Evolutionary conservation across 2,329 filamentous ascomycete species (phyloP).

Genomic region (Eutypella sp.): DNA sequence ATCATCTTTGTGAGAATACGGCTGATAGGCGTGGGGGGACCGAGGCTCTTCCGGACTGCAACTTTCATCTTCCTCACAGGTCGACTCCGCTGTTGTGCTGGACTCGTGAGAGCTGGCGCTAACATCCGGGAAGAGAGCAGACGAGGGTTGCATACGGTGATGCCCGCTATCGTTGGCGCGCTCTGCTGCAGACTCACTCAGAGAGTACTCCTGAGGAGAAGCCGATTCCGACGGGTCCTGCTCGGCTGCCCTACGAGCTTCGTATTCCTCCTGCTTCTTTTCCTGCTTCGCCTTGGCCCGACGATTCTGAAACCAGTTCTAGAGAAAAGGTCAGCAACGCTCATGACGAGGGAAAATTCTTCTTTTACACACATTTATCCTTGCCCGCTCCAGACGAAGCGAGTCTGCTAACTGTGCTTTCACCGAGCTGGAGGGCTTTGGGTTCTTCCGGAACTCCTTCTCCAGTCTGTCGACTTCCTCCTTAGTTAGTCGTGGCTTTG

Average conservation of each 20-base stretch:
- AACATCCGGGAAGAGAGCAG: slow-evolving; percentile 29
- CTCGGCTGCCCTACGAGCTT: slow-evolving; percentile 38
- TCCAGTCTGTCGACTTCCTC: slow-evolving; percentile 70
- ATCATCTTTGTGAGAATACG: slow-evolving; percentile 9
- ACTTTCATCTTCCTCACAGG: slow-evolving; percentile 10
- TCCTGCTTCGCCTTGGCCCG: slow-evolving; percentile 62
- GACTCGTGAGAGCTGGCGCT: slow-evolving; percentile 17
- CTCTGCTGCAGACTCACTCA: slow-evolving; percentile 15
- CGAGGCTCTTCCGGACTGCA: slow-evolving; percentile 7
- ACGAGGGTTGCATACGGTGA: slow-evolving; percentile 31
- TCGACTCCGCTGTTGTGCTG: slow-evolving; percentile 13
- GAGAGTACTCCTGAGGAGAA: slow-evolving; percentile 20
- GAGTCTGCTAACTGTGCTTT: slow-evolving; percentile 58
- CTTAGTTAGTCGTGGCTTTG: slow-evolving; percentile 60
- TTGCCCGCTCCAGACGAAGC: slow-evolving; percentile 57
- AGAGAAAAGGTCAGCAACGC: slow-evolving; percentile 13
- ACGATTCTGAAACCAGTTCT: slow-evolving; percentile 69
- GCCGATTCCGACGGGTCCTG: slow-evolving; percentile 30
- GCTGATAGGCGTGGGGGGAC: slow-evolving; percentile 9
- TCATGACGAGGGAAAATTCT: slow-evolving; percentile 7
- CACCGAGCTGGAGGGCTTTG: slow-evolving; percentile 57
- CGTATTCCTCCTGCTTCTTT: slow-evolving; percentile 48
- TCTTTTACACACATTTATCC: slow-evolving; percentile 51
- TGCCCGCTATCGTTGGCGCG: slow-evolving; percentile 24
- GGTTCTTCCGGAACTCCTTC: slow-evolving; percentile 58